These are phyloP conservation scores for Sanghuangporus baumii DNA, from an alignment of 1,284 basidiomycete genomes.

Conservation along the genomic window DNA sequence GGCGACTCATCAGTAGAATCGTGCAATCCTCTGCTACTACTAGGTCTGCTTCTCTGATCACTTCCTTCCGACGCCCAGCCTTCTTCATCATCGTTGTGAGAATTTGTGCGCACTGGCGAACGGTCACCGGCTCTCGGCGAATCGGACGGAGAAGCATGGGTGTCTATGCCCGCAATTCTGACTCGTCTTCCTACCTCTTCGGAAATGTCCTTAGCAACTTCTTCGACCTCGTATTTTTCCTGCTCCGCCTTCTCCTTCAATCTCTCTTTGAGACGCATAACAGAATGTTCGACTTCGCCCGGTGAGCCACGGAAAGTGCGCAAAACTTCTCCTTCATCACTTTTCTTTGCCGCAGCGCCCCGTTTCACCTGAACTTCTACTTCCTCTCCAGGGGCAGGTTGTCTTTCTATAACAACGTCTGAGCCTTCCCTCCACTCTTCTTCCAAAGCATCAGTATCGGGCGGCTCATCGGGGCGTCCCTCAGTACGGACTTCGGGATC, in stretches of 20 bases:
- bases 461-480: slow-evolving; percentile 29
- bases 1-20: neutral
- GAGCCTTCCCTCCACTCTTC: slow-evolving; percentile 68
- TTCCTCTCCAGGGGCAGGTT: slow-evolving; percentile 53
- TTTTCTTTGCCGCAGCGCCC: slow-evolving; percentile 12
- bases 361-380: slow-evolving; percentile 33
- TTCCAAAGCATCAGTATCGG: slow-evolving; percentile 39
- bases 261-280: neutral
- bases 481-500: slow-evolving; percentile 27
- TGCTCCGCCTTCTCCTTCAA: neutral
- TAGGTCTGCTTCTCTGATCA: slow-evolving; percentile 19
- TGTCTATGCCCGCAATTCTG: neutral
- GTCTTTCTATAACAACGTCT: slow-evolving; percentile 61
- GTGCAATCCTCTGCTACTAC: neutral
- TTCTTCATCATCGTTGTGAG: slow-evolving; percentile 39
- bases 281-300: slow-evolving; percentile 3
- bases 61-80: slow-evolving; percentile 44
- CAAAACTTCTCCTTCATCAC: neutral
- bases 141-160: neutral
- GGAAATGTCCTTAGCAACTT: neutral
- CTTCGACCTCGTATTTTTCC: slow-evolving; percentile 9
- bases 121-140: slow-evolving; percentile 17
- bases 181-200: slow-evolving; percentile 4
- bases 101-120: slow-evolving; percentile 15
- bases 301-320: slow-evolving; percentile 4